A percentile compares a stretch with the other conserved stretches of the same genome.
Conservation (phyloP, 345 rosid genomes). For the Brassica juncea region DNA sequence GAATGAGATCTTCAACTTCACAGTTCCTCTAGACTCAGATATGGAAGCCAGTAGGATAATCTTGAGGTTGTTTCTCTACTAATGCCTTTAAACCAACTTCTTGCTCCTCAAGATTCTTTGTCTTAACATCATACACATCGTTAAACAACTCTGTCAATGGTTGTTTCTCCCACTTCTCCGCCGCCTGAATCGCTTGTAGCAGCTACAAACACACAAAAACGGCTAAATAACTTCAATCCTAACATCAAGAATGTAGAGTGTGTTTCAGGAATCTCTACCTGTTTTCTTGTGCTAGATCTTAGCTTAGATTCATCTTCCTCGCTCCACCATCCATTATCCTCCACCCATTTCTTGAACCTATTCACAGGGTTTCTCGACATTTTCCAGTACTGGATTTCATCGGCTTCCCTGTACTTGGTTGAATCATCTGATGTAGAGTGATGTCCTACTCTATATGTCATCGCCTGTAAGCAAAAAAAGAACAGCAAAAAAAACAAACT, state of each 20-base stretch:
- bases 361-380: constrained; percentile 62
- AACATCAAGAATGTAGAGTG: not conserved
- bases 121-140: constrained; percentile 64
- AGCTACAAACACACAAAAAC: constrained; percentile 44
- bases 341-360: constrained; percentile 67
- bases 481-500: not conserved
- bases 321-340: constrained; percentile 75
- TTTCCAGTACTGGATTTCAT: constrained; percentile 78
- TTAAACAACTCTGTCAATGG: constrained; percentile 56
- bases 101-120: constrained; percentile 62
- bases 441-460: constrained; percentile 78
- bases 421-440: constrained; percentile 93
- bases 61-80: constrained; percentile 49
- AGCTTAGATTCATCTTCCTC: constrained; percentile 58
- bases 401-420: constrained; percentile 60
- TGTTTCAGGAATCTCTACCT: constrained; percentile 40
- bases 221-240: not conserved
- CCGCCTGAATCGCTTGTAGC: constrained; percentile 63
- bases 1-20: constrained; percentile 8
- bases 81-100: constrained; percentile 55
- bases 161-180: constrained; percentile 65
- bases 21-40: constrained; percentile 27
- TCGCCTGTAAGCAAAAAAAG: constrained; percentile 38
- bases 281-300: constrained; percentile 51
- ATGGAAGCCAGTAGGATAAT: constrained; percentile 63